Percentiles rank a stretch among this genome's conserved stretches.
These are phyloP conservation scores for Crithidia brevicula DNA, from an alignment of 208 protist genomes.

Conservation along the genomic window DNA sequence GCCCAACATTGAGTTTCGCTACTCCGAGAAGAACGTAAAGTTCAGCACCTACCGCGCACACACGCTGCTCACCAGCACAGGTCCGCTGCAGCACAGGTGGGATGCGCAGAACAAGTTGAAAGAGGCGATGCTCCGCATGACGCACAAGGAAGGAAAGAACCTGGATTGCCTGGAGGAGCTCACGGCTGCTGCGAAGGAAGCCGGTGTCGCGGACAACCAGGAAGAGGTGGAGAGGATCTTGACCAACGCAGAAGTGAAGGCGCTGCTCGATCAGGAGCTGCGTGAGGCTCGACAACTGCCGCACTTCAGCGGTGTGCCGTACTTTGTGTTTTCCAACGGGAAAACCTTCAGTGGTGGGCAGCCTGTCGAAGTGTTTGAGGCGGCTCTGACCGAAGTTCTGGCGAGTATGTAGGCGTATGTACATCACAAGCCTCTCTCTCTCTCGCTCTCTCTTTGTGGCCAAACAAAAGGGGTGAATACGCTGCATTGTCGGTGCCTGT, in stretches of 20 bases:
- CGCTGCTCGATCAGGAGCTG: slow-evolving; percentile 33
- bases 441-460: too few relatives aligned
- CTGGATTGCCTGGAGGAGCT: slow-evolving; percentile 26
- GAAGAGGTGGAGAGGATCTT: slow-evolving; percentile 33
- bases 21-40: not conserved
- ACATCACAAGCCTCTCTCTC: too few relatives aligned
- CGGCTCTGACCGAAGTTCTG: slow-evolving; percentile 17
- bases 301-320: slow-evolving; percentile 35
- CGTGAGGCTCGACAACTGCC: not conserved
- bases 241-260: slow-evolving; percentile 10
- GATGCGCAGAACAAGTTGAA: slow-evolving; percentile 38
- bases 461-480: too few relatives aligned
- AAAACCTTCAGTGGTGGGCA: slow-evolving; percentile 36
- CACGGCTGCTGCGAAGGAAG: slow-evolving; percentile 30
- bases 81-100: slow-evolving; percentile 26
- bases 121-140: slow-evolving; percentile 49
- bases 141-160: slow-evolving; percentile 44
- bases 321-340: slow-evolving; percentile 46
- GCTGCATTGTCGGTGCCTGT: too few relatives aligned
- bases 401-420: not conserved
- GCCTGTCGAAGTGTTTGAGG: slow-evolving; percentile 40
- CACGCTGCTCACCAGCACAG: slow-evolving; percentile 40
- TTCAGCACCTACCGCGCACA: slow-evolving; percentile 50
- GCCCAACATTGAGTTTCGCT: slow-evolving; percentile 33
- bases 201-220: slow-evolving; percentile 19